Evolutionary conservation across 768 basidiomycete genomes (phyloP).

Genomic region (Tulasnella sp.): DNA sequence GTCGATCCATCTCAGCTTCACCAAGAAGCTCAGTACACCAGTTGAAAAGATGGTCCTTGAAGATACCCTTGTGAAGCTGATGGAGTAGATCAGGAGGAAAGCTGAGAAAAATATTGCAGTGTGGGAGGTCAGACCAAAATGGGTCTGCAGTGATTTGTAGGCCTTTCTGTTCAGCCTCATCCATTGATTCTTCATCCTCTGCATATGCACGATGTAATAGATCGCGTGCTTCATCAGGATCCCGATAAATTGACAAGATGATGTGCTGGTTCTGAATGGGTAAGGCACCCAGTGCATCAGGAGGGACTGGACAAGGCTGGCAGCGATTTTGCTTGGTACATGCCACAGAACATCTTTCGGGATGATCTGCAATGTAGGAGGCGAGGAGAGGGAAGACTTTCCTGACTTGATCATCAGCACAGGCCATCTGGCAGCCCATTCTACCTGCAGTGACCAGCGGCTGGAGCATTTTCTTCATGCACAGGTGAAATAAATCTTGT

Average conservation of each 20-base stretch:
- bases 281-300: constrained; percentile 15
- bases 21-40: constrained; percentile 6
- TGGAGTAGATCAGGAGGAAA: constrained; percentile 10
- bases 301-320: constrained; percentile 8
- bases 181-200: neutral
- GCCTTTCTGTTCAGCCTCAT: neutral
- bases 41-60: constrained; percentile 4
- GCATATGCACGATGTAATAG: neutral
- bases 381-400: constrained; percentile 20
- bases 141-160: neutral
- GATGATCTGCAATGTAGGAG: constrained; percentile 22
- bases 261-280: neutral
- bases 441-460: constrained; percentile 1
- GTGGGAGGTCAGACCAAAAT: constrained; percentile 9
- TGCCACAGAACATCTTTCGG: constrained; percentile 20
- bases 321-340: constrained; percentile 17
- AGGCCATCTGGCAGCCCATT: neutral
- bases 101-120: constrained; percentile 5
- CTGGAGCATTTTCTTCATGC: constrained; percentile 2
- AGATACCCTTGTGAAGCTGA: constrained; percentile 14
- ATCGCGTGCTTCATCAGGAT: neutral
- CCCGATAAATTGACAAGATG: neutral
- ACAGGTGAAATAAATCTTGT: constrained; percentile 2
- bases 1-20: neutral
- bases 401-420: neutral